phyloP scores from a whole-genome alignment of 345 rosid species.

The Alliaria petiolata region DNA sequence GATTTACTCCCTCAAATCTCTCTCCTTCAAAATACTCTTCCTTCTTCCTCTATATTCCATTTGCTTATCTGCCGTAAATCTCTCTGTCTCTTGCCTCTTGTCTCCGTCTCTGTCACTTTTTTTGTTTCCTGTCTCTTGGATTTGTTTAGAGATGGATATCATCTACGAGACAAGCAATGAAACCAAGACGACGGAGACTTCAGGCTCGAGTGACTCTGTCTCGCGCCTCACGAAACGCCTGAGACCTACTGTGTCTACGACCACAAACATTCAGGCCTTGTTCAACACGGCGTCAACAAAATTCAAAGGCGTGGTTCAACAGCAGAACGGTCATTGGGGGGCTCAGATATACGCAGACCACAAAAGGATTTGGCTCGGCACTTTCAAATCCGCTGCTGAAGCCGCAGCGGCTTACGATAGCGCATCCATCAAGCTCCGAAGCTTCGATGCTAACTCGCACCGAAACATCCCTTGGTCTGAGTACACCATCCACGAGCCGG shows the following conservation, averaged over 20 bases:
- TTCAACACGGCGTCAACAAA: constrained; percentile 17
- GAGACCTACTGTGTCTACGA: neutral
- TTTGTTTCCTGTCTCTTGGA: neutral
- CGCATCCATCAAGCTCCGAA: constrained; percentile 49
- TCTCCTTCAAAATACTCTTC: constrained; percentile 23
- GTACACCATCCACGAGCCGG: constrained; percentile 40
- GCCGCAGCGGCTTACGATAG: constrained; percentile 73
- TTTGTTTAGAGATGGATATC: constrained; percentile 28
- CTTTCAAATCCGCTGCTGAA: constrained; percentile 53
- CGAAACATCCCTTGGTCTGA: constrained; percentile 61
- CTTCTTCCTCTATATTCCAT: no score
- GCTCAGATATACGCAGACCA: constrained; percentile 63
- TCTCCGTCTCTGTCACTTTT: neutral
- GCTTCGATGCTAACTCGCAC: constrained; percentile 38
- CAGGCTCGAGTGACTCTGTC: constrained; percentile 12
- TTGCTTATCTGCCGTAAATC: neutral
- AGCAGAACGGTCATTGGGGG: constrained; percentile 61
- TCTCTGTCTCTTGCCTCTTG: no score
- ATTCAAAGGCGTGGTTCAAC: constrained; percentile 58
- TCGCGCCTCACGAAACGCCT: constrained; percentile 3
- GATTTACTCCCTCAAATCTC: constrained; percentile 29
- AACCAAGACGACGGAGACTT: constrained; percentile 9
- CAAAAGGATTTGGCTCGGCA: constrained; percentile 62
- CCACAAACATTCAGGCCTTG: neutral
- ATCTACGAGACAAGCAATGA: constrained; percentile 21